Percentiles rank a stretch among this genome's conserved stretches.
Conservation (phyloP, 192 early-diverging fungal species). For the Geosiphon pyriformis region DNA sequence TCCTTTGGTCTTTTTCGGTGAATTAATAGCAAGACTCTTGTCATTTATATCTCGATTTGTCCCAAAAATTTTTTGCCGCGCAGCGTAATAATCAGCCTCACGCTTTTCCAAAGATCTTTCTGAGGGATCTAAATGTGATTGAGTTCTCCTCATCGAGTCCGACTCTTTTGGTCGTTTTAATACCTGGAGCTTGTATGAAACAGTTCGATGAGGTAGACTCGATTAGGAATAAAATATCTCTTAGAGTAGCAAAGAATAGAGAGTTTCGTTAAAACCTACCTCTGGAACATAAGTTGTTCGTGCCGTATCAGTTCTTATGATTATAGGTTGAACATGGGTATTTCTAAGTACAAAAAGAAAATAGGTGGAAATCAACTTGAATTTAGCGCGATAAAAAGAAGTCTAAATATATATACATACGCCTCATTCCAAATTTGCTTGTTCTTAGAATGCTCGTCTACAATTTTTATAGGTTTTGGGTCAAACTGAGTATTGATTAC, state of each 20-base stretch:
- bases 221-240: background rate
- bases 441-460: conserved; percentile 17
- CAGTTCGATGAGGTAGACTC: background rate
- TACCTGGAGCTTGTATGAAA: conserved; percentile 7
- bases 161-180: conserved; percentile 19
- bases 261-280: conserved; percentile 11
- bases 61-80: conserved; percentile 24
- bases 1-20: no score
- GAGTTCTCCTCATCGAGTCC: background rate
- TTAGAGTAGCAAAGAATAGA: background rate
- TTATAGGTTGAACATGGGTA: conserved; percentile 4
- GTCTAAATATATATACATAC: conserved; percentile 1
- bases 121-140: background rate
- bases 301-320: conserved; percentile 9
- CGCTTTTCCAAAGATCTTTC: conserved; percentile 9
- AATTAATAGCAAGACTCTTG: no score
- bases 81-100: conserved; percentile 13
- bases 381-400: background rate
- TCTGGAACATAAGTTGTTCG: conserved; percentile 23
- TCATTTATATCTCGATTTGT: no score
- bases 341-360: background rate
- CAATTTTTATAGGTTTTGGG: conserved; percentile 4
- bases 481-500: conserved; percentile 5
- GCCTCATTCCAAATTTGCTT: conserved; percentile 21
- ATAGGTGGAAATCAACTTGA: background rate